These are phyloP conservation scores for Macrolepiota albuminosa DNA, from an alignment of 768 basidiomycete species.

Conservation along the genomic window DNA sequence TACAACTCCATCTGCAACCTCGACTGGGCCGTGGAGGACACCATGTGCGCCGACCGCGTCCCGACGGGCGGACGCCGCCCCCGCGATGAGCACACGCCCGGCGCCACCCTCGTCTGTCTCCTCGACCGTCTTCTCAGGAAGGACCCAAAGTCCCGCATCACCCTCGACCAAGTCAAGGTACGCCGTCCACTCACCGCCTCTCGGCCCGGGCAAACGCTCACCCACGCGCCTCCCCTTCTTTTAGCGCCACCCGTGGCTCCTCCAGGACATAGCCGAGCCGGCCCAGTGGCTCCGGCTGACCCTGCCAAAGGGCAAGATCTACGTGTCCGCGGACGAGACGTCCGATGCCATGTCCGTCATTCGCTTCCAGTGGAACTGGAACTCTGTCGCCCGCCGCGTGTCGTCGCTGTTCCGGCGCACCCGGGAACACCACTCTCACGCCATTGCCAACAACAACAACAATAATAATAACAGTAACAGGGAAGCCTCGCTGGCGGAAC, in stretches of 20 bases:
- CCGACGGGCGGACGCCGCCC: conserved; percentile 61
- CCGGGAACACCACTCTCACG: conserved; percentile 13
- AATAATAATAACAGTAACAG: not conserved
- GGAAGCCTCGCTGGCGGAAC: not conserved
- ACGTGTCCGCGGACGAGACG: conserved; percentile 74
- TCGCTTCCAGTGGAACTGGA: conserved; percentile 45
- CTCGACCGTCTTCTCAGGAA: conserved; percentile 80
- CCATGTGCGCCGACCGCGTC: conserved; percentile 69
- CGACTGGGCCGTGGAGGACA: conserved; percentile 62
- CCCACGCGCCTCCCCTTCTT: not conserved
- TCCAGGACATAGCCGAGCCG: conserved; percentile 61
- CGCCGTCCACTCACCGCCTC: not conserved
- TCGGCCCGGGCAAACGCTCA: not conserved
- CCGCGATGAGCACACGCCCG: conserved; percentile 37
- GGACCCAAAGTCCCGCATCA: conserved; percentile 68
- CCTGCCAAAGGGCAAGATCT: conserved; percentile 31
- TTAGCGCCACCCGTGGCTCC: conserved; percentile 62
- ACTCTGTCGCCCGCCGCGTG: conserved; percentile 39
- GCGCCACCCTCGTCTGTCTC: conserved; percentile 60
- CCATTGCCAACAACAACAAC: not conserved
- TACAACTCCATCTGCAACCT: conserved; percentile 76
- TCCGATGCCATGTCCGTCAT: conserved; percentile 52
- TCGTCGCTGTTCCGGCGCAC: conserved; percentile 46
- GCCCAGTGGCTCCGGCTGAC: conserved; percentile 60
- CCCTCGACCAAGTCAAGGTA: conserved; percentile 79